Evolutionary conservation across 164 flowering plant species (phyloP), one percentile per base, ranked within the genome.

Genomic region (Santalum album): DNA sequence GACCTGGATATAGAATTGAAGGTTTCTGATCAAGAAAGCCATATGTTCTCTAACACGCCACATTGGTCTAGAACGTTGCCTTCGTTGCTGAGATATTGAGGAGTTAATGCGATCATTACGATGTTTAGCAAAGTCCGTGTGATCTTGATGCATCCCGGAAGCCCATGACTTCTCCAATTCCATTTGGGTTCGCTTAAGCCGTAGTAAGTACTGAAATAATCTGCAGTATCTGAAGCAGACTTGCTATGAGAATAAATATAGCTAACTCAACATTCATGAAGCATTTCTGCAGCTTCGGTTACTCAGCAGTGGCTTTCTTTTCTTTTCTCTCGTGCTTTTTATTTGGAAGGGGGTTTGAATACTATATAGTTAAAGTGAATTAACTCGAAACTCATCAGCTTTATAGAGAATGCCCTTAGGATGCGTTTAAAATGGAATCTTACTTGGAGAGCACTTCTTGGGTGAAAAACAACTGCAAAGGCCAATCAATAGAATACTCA

Each of bases 121-220:
- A 65, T 44, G 79, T 47, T 74, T 65, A 42, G 90, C 78, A 72
- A 92, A 83, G 77, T 89, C 85, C 54, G 75, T 72, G 64, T 89
- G 97, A 76, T 85, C 96, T 75, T 94, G 95, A 67, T 90, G 95
- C 96, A 85, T 94, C 39, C 77, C 87, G 53, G 87, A 80, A 53
- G 97, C 99, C 99, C 99, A 94, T 38, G 97, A 85, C 63, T 90
- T 94, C 59, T 94, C 99, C 80, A 94, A 76, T 69, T 94, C 97
- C 95, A 94, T 87, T 54, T 94, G 99, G 21, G 99, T 90, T 53
- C 95, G 71, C 58, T 87, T 94, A 25, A 94, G 83, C 65, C 95
- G 78, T 53, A 90, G 77, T 69, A 89, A 75, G 64, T 94, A 85
- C 62, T 90, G 97, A 64, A 94, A 94, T 51, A 94, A 74, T 71